Base-by-base conservation (phyloP, 371 early-diverging fungal species). In the Dichotomocladium elegans region DNA sequence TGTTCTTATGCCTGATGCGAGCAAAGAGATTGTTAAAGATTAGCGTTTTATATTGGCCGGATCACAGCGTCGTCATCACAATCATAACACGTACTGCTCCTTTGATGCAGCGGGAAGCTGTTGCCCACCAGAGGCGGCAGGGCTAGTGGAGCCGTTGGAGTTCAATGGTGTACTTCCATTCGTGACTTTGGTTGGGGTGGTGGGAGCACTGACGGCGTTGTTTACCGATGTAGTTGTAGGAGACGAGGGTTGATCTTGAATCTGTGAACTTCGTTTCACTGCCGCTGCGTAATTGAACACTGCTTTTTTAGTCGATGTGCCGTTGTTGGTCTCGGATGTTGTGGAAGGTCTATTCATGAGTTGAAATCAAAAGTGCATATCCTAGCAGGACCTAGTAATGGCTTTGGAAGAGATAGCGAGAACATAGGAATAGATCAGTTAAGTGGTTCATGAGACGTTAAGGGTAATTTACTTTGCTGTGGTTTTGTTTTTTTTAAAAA, bases 281-380 rank as follows among this genome's bases (percentile, higher is more conserved):
- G 72, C 72, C 54, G 63, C 68, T 61, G 72, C 72, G 68, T 72
- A 67, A 44, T 72, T 67, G 63, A 63, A 72, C 57, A 67, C 72
- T 64, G 60, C 53, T 67, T 64, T 59, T 34, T 55, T 41, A 58
- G 59, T 58, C 47, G 64, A 55, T 57, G 58, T 60, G 37, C 63
- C 63, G 63, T 63, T 63, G 25, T 57, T 53, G 44, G 59, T 57
- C 46, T 63, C 64, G 66, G 51, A 60, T 57, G 61, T 58, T 40
- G 58, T 70, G 40, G 61, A 64, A 48, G 66, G 61, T 60, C 63
- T 65, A 61, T 70, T 70, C 70, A 70, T 70, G 65, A 70, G 70
- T 70, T 70, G 61, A 63, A 53, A 37, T 54, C 57, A 69, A 69
- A 57, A 45, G 53, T 63, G 63, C 70, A 70, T 70, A 70, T 63